phyloP scores from a whole-genome alignment of 2,329 filamentous ascomycete species.

The Ophiostoma pallidulum region DNA sequence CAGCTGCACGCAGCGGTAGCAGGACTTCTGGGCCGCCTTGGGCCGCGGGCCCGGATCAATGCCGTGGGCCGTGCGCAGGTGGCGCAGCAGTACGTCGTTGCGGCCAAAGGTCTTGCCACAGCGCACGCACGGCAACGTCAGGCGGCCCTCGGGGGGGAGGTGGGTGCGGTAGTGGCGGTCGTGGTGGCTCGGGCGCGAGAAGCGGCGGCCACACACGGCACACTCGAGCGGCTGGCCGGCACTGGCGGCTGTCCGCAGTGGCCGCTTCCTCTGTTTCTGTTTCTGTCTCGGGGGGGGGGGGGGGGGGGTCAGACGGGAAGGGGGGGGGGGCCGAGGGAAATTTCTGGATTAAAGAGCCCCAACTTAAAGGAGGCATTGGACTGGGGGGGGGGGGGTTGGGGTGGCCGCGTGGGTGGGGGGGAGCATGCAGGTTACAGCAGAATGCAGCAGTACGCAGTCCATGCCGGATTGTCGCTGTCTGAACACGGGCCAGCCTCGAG shows the following conservation, averaged over 20 bases:
- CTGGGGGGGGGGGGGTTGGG: too few species aligned
- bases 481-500: too few species aligned
- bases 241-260: background rate
- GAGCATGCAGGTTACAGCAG: too few species aligned
- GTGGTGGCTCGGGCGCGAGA: slow-evolving; percentile 21
- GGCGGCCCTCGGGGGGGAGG: slow-evolving; percentile 18
- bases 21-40: slow-evolving; percentile 20
- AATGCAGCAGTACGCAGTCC: too few species aligned
- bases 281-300: background rate
- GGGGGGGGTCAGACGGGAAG: background rate
- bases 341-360: too few species aligned
- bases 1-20: slow-evolving; percentile 21
- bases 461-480: too few species aligned
- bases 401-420: too few species aligned
- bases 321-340: too few species aligned
- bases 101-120: slow-evolving; percentile 20
- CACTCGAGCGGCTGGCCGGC: slow-evolving; percentile 11
- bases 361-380: too few species aligned
- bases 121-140: slow-evolving; percentile 16
- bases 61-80: slow-evolving; percentile 20
- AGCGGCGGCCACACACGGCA: slow-evolving; percentile 18
- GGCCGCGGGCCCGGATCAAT: slow-evolving; percentile 14
- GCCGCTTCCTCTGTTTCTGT: background rate
- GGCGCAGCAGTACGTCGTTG: slow-evolving; percentile 22
- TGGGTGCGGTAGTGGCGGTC: slow-evolving; percentile 23